Evolutionary conservation across 2,329 filamentous ascomycete genomes (phyloP), one percentile per base, ranked within the genome.

Genomic region (Whalleya microplaca): DNA sequence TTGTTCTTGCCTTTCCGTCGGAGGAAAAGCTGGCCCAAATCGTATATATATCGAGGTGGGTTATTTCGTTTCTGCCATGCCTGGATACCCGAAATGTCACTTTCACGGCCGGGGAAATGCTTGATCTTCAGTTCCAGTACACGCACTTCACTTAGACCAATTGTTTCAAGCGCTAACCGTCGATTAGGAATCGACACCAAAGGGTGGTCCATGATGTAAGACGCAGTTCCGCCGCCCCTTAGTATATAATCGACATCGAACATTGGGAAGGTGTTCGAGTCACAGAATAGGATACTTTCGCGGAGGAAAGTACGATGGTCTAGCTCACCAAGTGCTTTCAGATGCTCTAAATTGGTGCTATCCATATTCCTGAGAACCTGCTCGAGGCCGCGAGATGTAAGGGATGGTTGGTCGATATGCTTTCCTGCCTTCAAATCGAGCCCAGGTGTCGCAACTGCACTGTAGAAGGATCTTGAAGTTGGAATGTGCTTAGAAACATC

Each of bases 221-320:
- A 52, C 6, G 45, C 40, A n/a, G 45, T 43, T 5, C 19, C 6
- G 12, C 54, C 45, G 1, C 44, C 41, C 8, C 45, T 9, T 2
- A 56, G 3, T 12, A 53, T 32, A n/a, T 56, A 56, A 41, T 56
- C 54, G 1, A 53, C 45, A 9, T 43, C 5, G 41, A 49, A 52
- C 10, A 21, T 19, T 21, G 37, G 2, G 37, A 27, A 43, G 18
- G 43, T 23, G 1, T 32, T 27, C 10, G 1, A 3, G 19, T 49
- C 48, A 32, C 41, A 48, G 29, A 53, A 52, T n/a, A 56, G 27
- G 3, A 48, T 12, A 32, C 32, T 29, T 20, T 53, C 45, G 9
- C 54, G 40, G 32, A 5, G 4, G 32, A 7, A 6, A 16, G 14
- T n/a, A 8, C 40, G 41, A n/a, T 19, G 21, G 48, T 56, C 48